phyloP scores from a whole-genome alignment of 1,139 yeast genomes.

The Diutina ranongensis region DNA sequence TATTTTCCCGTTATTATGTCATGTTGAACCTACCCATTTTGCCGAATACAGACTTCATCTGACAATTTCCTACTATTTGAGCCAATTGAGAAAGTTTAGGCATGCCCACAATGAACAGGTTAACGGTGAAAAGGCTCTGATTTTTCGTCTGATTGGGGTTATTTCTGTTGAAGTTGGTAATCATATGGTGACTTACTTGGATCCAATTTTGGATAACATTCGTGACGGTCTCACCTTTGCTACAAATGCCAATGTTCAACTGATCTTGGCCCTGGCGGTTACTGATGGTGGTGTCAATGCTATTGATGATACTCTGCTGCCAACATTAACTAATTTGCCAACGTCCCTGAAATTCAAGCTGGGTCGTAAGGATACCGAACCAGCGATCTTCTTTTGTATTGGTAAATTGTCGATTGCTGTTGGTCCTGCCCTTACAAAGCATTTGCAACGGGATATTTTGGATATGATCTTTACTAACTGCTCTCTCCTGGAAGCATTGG shows the following conservation, averaged over 20 bases:
- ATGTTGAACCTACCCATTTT: constrained; percentile 66
- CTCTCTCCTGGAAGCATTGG: constrained; percentile 70
- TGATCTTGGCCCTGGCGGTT: constrained; percentile 32
- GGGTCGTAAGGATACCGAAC: constrained; percentile 63
- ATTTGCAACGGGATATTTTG: constrained; percentile 69
- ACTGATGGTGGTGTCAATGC: constrained; percentile 16
- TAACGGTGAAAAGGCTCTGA: constrained; percentile 57
- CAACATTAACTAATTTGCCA: constrained; percentile 15
- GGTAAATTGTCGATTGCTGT: constrained; percentile 81
- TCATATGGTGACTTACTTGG: constrained; percentile 79
- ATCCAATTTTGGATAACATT: constrained; percentile 73
- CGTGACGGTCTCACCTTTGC: constrained; percentile 63
- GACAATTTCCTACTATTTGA: constrained; percentile 65
- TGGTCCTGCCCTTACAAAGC: constrained; percentile 91
- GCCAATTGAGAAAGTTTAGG: constrained; percentile 64
- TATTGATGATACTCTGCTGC: constrained; percentile 9
- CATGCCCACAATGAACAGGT: constrained; percentile 29
- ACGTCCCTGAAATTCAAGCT: constrained; percentile 45
- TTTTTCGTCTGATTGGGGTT: constrained; percentile 75
- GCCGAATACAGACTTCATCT: constrained; percentile 74
- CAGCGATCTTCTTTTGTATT: constrained; percentile 82
- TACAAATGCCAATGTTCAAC: constrained; percentile 28
- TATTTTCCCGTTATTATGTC: constrained; percentile 73
- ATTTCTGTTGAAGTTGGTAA: constrained; percentile 78
- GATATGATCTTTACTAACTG: constrained; percentile 70